Base-by-base conservation (phyloP, 495 filamentous ascomycete species). In the Penicillium pancosmium region DNA sequence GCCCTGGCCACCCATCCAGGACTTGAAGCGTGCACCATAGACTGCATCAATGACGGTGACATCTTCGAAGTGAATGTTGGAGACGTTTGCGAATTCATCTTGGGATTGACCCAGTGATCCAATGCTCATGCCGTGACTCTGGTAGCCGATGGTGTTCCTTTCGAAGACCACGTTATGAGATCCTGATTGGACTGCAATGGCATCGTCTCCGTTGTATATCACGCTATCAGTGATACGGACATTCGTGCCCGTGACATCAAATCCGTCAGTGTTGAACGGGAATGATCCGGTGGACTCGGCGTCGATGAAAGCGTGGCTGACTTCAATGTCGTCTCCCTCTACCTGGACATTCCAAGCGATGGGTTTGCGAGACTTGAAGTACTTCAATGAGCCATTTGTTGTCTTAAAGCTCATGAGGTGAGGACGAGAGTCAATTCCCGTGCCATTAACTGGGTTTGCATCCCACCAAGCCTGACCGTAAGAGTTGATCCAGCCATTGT, bases 401-500 rank as follows among this genome's bases (percentile, higher is more conserved):
- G 73, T 71, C 41, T 68, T 69, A 64, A 76, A 74, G 50, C 66
- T 71, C 61, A 79, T 66, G 13, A 78, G 55, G 54, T 78, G 75
- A 3, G 76, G 76, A 13, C 75, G 71, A 18, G 50, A 59, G 46
- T 54, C 63, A 11, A 73, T 66, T 9, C 76, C 76, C 4, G 71
- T 73, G 12, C 63, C 65, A 47, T 72, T 69, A n/a, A 60, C 50
- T 7, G 69, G 68, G 53, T 78, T 78, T 18, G 71, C 71, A 57
- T 78, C 75, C 76, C 75, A 79, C 76, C 76, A 79, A 2, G 62
- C 63, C 52, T 79, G 75, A 19, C 76, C 76, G 49, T 78, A 77
- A 12, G 75, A 77, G 51, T 78, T 63, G 57, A 79, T 77, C 75
- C 75, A 79, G 11, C 76, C 75, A 52, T 69, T 60, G 31, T 70